A percentile compares a stretch with the other conserved stretches of the same genome.
Conservation (phyloP, 2,329 filamentous ascomycete species). For the Leptodontidium sp. region DNA sequence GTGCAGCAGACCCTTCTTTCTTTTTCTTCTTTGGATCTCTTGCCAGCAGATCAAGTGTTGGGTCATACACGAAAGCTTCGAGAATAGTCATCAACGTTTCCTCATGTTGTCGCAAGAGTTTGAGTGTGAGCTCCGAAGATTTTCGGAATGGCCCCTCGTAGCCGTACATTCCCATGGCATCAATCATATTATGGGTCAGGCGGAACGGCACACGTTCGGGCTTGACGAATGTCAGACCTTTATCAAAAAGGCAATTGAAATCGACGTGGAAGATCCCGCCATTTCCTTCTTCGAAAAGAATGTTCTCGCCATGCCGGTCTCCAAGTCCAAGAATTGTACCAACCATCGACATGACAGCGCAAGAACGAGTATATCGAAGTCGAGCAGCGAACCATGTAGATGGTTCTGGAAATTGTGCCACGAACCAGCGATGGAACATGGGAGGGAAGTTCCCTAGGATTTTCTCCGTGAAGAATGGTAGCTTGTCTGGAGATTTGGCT, state of each 20-base stretch:
- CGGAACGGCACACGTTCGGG: conserved; percentile 96
- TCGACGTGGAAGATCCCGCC: conserved; percentile 97
- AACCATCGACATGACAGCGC: conserved; percentile 99
- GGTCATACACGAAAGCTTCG: conserved; percentile 96
- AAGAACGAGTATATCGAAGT: conserved; percentile 88
- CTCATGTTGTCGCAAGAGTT: conserved; percentile 86
- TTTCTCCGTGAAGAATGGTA: conserved; percentile 74
- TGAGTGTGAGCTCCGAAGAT: conserved; percentile 87
- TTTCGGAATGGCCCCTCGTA: conserved; percentile 93
- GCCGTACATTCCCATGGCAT: conserved; percentile 94
- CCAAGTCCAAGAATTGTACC: conserved; percentile 93
- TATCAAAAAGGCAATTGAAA: conserved; percentile 99
- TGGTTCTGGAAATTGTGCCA: conserved; percentile 92
- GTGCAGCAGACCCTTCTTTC: conserved; percentile 54
- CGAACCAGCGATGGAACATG: conserved; percentile 92
- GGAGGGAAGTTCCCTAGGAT: conserved; percentile 76
- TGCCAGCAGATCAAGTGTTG: conserved; percentile 87
- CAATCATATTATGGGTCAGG: conserved; percentile 97
- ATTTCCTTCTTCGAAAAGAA: conserved; percentile 91
- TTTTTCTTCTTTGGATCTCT: conserved; percentile 68
- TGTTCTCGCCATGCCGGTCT: conserved; percentile 96
- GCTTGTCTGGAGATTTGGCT: conserved; percentile 63
- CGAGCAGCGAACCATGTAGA: conserved; percentile 91
- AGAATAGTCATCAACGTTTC: conserved; percentile 97
- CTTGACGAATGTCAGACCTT: conserved; percentile 93